These are phyloP conservation scores for Aspergillus unguis DNA, from an alignment of 2,329 filamentous ascomycete genomes.

Conservation along the genomic window DNA sequence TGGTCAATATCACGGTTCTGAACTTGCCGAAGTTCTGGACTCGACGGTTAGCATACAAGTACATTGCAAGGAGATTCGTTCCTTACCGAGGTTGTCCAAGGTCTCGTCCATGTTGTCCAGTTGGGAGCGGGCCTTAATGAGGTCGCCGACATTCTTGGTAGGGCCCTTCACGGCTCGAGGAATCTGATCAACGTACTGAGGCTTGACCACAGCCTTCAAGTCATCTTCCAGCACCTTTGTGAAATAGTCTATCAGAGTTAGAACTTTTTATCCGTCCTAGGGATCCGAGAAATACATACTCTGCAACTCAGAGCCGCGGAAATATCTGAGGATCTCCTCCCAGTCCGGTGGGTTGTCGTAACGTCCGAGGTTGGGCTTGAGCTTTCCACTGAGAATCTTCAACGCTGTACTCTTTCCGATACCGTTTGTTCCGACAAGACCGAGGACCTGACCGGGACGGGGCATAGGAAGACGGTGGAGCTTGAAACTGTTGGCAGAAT, in stretches of 20 bases:
- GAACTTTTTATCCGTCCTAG: neutral
- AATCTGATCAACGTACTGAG: conserved; percentile 98
- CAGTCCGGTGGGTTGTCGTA: conserved; percentile 97
- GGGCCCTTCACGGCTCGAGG: conserved; percentile 83
- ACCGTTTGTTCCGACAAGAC: conserved; percentile 98
- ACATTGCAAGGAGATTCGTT: neutral
- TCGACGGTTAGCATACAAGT: conserved; percentile 28
- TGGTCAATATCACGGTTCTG: conserved; percentile 85
- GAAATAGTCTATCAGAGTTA: conserved; percentile 73
- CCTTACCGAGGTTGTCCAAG: conserved; percentile 66
- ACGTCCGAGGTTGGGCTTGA: conserved; percentile 94
- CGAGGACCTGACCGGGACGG: conserved; percentile 88
- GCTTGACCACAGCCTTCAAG: conserved; percentile 96
- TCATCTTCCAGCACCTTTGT: conserved; percentile 97
- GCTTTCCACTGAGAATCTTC: conserved; percentile 96
- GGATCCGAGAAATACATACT: conserved; percentile 57
- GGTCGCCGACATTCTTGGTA: conserved; percentile 72
- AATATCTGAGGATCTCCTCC: conserved; percentile 98
- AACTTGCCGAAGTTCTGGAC: conserved; percentile 79
- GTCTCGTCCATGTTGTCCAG: conserved; percentile 80
- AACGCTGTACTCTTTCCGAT: conserved; percentile 99
- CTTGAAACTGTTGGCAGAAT: conserved; percentile 99
- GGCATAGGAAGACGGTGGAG: conserved; percentile 95
- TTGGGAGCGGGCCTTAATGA: conserved; percentile 73
- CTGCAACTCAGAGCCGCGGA: conserved; percentile 94